phyloP scores from a whole-genome alignment of 106 monocot species.

The Dactylorhiza incarnata region DNA sequence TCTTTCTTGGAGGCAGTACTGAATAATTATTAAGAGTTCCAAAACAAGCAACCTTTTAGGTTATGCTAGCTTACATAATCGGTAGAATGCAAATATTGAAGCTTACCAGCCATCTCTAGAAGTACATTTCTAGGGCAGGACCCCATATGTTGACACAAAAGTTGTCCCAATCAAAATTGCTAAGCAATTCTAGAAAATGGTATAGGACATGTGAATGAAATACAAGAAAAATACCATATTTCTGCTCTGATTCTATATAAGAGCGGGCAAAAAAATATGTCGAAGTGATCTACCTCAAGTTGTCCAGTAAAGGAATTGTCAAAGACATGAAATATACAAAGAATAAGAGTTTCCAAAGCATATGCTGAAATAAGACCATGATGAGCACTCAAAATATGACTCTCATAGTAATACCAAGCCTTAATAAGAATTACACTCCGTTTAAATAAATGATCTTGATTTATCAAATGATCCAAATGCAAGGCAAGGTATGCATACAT shows the following conservation, averaged over 20 bases:
- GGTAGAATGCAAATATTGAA: background rate
- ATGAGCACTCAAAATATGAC: conserved; percentile 82
- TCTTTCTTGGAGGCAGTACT: too few relatives aligned
- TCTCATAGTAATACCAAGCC: conserved; percentile 87
- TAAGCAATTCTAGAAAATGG: conserved; percentile 83
- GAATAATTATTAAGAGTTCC: too few relatives aligned
- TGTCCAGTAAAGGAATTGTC: conserved; percentile 68
- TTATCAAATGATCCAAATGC: too few relatives aligned
- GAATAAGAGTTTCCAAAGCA: conserved; percentile 76
- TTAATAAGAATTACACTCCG: too few relatives aligned
- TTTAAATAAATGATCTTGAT: too few relatives aligned
- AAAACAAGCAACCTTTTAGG: too few relatives aligned
- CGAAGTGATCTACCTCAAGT: too few relatives aligned
- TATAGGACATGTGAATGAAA: conserved; percentile 91
- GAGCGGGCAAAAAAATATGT: too few relatives aligned
- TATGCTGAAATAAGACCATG: conserved; percentile 91
- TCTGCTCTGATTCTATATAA: too few relatives aligned
- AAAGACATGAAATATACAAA: conserved; percentile 83
- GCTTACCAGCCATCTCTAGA: conserved; percentile 40
- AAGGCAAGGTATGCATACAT: too few relatives aligned
- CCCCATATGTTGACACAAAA: conserved; percentile 74
- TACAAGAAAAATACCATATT: too few relatives aligned
- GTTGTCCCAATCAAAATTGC: conserved; percentile 88
- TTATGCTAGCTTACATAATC: too few relatives aligned
- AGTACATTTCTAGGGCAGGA: conserved; percentile 33